Conservation (phyloP, 2,329 filamentous ascomycete genomes). For the Rasamsonia emersonii region DNA sequence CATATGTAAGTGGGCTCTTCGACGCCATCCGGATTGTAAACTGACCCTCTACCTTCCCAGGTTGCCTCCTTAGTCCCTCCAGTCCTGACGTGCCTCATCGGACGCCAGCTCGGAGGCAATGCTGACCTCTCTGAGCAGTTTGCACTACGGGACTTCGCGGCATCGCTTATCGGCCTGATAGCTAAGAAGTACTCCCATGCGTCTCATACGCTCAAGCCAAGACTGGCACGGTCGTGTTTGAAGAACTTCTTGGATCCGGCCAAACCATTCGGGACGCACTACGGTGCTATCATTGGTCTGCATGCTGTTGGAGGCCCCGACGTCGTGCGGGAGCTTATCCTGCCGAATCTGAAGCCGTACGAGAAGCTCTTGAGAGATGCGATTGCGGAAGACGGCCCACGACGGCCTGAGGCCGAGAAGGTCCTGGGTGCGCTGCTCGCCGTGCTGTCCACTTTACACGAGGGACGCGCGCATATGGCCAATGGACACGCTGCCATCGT, state of each 20-base stretch:
- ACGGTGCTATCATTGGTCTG: slow-evolving; percentile 76
- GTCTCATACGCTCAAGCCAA: slow-evolving; percentile 74
- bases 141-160: slow-evolving; percentile 73
- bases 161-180: slow-evolving; percentile 70
- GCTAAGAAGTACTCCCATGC: slow-evolving; percentile 71
- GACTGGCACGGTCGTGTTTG: slow-evolving; percentile 84
- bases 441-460: slow-evolving; percentile 46
- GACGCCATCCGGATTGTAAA: slow-evolving; percentile 3
- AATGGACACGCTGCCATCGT: slow-evolving; percentile 33
- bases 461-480: slow-evolving; percentile 31
- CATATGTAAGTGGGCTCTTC: slow-evolving; percentile 42
- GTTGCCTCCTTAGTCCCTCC: slow-evolving; percentile 67
- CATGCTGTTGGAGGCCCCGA: slow-evolving; percentile 64
- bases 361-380: slow-evolving; percentile 52
- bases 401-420: slow-evolving; percentile 51
- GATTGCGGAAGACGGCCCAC: slow-evolving; percentile 40
- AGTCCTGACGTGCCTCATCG: slow-evolving; percentile 83
- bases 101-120: slow-evolving; percentile 62
- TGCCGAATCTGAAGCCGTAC: slow-evolving; percentile 59
- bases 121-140: slow-evolving; percentile 55
- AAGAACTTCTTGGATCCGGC: slow-evolving; percentile 85
- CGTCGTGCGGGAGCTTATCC: slow-evolving; percentile 53
- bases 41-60: slow-evolving; percentile 23
- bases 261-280: slow-evolving; percentile 75
- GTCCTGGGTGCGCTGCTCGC: slow-evolving; percentile 51